These are phyloP conservation scores for Isochrysis galbana DNA, from an alignment of 78 protist genomes.

Conservation along the genomic window DNA sequence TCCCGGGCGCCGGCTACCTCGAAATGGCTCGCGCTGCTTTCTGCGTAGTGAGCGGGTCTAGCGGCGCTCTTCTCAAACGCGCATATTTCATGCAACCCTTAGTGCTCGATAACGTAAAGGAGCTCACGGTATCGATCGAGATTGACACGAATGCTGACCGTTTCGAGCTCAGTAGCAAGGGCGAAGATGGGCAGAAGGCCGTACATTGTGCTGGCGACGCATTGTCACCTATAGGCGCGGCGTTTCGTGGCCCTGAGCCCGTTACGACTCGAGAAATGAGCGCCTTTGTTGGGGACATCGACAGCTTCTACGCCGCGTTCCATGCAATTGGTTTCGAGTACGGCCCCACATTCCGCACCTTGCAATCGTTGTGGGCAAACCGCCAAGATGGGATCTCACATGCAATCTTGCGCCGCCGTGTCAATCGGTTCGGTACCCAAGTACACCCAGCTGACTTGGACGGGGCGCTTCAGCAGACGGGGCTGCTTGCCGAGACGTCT, in stretches of 20 bases:
- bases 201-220: not conserved
- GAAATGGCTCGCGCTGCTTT: not conserved
- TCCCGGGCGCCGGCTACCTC: not conserved
- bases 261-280: not conserved
- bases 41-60: not conserved
- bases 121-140: not conserved
- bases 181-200: not conserved
- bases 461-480: not conserved
- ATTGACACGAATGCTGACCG: not conserved
- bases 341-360: not conserved
- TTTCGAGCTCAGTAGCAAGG: not conserved
- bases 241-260: not conserved
- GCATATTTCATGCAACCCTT: not conserved
- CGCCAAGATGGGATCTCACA: not conserved
- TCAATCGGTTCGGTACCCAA: not conserved
- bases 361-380: not conserved
- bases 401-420: not conserved
- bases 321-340: not conserved
- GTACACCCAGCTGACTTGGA: not conserved
- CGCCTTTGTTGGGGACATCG: not conserved
- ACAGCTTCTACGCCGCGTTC: not conserved
- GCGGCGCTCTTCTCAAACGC: not conserved
- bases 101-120: not conserved
- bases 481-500: not conserved
- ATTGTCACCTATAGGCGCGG: not conserved